Evolutionary conservation across 2,329 filamentous ascomycete species (phyloP).

Genomic region (Hymenoscyphus infarciens): DNA sequence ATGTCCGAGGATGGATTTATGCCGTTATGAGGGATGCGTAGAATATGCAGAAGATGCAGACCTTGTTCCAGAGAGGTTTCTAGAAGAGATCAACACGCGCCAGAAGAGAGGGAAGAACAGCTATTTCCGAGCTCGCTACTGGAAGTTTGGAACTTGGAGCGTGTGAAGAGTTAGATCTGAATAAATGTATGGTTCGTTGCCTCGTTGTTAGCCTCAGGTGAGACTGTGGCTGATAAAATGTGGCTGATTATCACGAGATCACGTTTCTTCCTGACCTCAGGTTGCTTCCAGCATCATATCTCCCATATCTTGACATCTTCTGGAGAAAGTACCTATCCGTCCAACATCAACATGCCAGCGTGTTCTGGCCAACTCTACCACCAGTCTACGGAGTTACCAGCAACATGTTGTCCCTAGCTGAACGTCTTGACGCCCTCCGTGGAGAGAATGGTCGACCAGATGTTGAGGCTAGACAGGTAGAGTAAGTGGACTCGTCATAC

Average conservation of each 20-base stretch:
- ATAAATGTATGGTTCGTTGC: neutral
- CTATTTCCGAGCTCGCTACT: neutral
- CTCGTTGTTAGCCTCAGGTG: neutral
- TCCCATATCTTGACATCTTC: neutral
- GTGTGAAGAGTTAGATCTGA: too few relatives aligned
- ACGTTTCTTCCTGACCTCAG: neutral
- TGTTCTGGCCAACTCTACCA: neutral
- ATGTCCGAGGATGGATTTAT: neutral
- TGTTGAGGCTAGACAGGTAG: constrained; percentile 16
- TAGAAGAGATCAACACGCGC: neutral
- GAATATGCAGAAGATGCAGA: neutral
- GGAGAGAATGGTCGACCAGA: constrained; percentile 18
- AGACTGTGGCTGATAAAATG: neutral
- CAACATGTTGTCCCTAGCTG: constrained; percentile 12
- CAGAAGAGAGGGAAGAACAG: neutral
- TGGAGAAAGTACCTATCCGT: neutral
- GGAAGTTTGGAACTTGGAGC: too few relatives aligned
- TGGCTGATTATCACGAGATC: neutral
- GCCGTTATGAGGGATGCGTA: neutral
- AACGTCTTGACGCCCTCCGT: constrained; percentile 16
- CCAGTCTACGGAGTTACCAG: neutral
- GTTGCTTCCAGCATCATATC: neutral
- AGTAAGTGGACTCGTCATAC: constrained; percentile 18
- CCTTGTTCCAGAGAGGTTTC: neutral
- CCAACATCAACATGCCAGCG: neutral